phyloP scores from a whole-genome alignment of 1,139 yeast species.

The Geotrichum histeridarum region DNA sequence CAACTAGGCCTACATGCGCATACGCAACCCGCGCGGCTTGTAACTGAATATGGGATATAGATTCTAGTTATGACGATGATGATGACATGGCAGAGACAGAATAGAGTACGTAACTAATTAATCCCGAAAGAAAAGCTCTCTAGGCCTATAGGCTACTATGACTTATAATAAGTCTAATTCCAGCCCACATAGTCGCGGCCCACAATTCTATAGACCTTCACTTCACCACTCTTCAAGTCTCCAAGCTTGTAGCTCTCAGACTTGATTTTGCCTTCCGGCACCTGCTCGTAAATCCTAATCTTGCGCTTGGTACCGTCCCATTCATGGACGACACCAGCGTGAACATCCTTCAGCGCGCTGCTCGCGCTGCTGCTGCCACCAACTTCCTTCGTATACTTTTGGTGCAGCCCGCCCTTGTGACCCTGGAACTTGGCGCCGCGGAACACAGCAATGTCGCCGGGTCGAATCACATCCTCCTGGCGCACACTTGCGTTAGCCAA shows the following conservation, averaged over 20 bases:
- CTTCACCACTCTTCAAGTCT: slow-evolving; percentile 72
- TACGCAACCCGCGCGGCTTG: no score
- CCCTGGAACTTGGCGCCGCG: slow-evolving; percentile 69
- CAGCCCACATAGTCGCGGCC: slow-evolving; percentile 62
- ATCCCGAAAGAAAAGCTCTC: no score
- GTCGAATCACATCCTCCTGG: slow-evolving; percentile 58
- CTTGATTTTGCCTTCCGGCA: slow-evolving; percentile 42
- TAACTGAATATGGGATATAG: no score
- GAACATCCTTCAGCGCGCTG: slow-evolving; percentile 28
- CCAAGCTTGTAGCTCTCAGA: slow-evolving; percentile 60
- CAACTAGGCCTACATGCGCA: no score
- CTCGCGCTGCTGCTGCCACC: slow-evolving; percentile 36
- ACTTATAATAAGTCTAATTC: no score
- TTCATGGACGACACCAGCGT: slow-evolving; percentile 51
- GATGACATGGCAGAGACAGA: no score
- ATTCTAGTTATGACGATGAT: no score
- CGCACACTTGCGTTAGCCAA: slow-evolving; percentile 48
- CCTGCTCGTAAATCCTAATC: slow-evolving; percentile 62
- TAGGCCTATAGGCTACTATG: no score
- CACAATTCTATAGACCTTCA: slow-evolving; percentile 70
- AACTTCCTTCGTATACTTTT: slow-evolving; percentile 43
- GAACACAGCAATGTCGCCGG: slow-evolving; percentile 80
- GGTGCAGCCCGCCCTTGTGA: slow-evolving; percentile 55
- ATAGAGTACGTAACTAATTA: no score
- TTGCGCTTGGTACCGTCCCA: slow-evolving; percentile 73